These are phyloP conservation scores for Escallonia herrerae DNA, from an alignment of 129 eudicot species.

Conservation along the genomic window DNA sequence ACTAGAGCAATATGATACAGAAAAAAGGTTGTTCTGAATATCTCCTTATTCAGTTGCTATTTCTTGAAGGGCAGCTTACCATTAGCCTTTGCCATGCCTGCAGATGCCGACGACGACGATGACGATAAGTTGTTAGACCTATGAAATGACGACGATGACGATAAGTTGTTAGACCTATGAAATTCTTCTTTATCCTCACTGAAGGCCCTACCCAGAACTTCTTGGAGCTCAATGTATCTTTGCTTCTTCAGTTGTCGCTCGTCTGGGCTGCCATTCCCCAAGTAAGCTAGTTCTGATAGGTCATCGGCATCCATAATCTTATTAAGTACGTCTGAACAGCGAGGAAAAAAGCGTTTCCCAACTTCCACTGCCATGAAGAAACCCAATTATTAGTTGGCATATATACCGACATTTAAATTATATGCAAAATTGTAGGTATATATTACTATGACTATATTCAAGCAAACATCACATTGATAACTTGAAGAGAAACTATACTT, in stretches of 20 bases:
- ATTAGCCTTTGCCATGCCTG: slow-evolving; percentile 33
- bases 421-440: too few species aligned
- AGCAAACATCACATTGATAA: too few species aligned
- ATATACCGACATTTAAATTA: too few species aligned
- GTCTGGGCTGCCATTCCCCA: slow-evolving; percentile 48
- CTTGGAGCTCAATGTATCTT: slow-evolving; percentile 57
- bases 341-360: slow-evolving; percentile 87
- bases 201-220: slow-evolving; percentile 56
- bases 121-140: too few species aligned
- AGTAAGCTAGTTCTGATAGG: slow-evolving; percentile 34
- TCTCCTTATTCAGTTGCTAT: background rate
- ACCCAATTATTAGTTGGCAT: too few species aligned
- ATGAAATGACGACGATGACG: slow-evolving; percentile 50
- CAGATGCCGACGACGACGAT: slow-evolving; percentile 68
- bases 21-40: background rate
- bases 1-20: background rate
- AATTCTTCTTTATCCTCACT: slow-evolving; percentile 72
- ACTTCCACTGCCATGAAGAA: slow-evolving; percentile 66
- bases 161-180: slow-evolving; percentile 31
- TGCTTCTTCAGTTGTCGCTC: slow-evolving; percentile 61
- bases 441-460: too few species aligned
- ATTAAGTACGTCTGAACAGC: slow-evolving; percentile 80
- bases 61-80: slow-evolving; percentile 34
- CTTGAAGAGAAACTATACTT: too few species aligned
- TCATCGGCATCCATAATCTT: slow-evolving; percentile 83